A percentile compares a stretch with the other conserved stretches of the same genome.
These are phyloP conservation scores for Aspergillus floridensis DNA, from an alignment of 2,329 filamentous ascomycete species.

Conservation along the genomic window DNA sequence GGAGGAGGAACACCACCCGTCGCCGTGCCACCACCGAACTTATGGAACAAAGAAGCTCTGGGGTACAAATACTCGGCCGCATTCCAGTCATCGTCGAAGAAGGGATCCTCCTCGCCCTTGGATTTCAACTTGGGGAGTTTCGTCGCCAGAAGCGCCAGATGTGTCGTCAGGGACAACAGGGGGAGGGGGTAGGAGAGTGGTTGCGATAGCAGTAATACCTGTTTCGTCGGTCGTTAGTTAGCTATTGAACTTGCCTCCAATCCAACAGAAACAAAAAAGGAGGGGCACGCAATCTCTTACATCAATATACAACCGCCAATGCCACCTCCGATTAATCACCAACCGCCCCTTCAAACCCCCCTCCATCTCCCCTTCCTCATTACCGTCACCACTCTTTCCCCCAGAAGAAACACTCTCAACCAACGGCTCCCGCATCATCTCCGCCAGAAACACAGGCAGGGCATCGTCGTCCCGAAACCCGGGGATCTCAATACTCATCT, in stretches of 20 bases:
- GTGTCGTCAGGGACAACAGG: conserved; percentile 85
- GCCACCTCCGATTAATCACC: conserved; percentile 85
- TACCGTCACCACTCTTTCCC: conserved; percentile 60
- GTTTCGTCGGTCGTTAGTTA: conserved; percentile 1
- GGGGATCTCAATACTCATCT: conserved; percentile 87
- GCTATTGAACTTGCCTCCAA: background rate
- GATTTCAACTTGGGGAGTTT: conserved; percentile 81
- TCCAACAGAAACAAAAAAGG: background rate
- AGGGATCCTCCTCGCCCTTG: conserved; percentile 88
- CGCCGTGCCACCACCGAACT: background rate
- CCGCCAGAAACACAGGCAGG: conserved; percentile 77
- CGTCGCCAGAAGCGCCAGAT: conserved; percentile 86
- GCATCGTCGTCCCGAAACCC: conserved; percentile 89
- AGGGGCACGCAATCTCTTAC: conserved; percentile 51
- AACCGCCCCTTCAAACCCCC: conserved; percentile 66
- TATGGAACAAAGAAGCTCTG: conserved; percentile 29
- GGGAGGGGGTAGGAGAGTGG: conserved; percentile 91
- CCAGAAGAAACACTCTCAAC: conserved; percentile 57
- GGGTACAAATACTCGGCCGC: conserved; percentile 75
- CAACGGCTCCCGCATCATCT: conserved; percentile 85
- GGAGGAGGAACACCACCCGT: conserved; percentile 21
- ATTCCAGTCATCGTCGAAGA: conserved; percentile 98
- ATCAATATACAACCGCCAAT: conserved; percentile 95
- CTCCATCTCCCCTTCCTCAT: conserved; percentile 72
- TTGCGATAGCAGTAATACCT: conserved; percentile 92